Conservation (phyloP, 2,329 filamentous ascomycete genomes). For the Trichophyton mentagrophytes region DNA sequence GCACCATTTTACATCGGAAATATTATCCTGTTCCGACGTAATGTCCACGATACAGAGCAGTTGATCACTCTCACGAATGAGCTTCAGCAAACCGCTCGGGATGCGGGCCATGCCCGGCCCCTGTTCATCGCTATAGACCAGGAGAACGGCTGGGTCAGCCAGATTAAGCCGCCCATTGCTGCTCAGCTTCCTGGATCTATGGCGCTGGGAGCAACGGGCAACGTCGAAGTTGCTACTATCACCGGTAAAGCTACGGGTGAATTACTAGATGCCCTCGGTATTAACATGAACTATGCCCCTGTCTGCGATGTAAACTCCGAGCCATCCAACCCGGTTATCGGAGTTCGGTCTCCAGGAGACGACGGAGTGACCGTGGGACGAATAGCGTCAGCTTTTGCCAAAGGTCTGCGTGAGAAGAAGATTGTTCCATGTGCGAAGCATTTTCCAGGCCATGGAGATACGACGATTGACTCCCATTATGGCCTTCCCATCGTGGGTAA, state of each 20-base stretch:
- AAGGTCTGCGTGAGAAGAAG: conserved; percentile 27
- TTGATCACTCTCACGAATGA: conserved; percentile 16
- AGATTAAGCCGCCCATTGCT: conserved; percentile 30
- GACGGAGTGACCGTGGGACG: conserved; percentile 22
- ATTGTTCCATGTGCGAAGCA: conserved; percentile 35
- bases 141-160: conserved; percentile 35
- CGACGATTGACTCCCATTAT: conserved; percentile 34
- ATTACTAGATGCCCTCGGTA: conserved; percentile 27
- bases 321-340: conserved; percentile 33
- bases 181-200: conserved; percentile 33
- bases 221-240: conserved; percentile 16
- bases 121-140: conserved; percentile 36
- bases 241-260: conserved; percentile 26
- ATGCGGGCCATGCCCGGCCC: conserved; percentile 28
- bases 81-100: conserved; percentile 30
- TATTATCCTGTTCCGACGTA: conserved; percentile 32
- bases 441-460: conserved; percentile 36
- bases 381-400: conserved; percentile 29
- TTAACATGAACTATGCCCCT: conserved; percentile 37
- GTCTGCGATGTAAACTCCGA: conserved; percentile 36
- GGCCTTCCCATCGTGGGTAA: conserved; percentile 31
- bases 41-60: conserved; percentile 28
- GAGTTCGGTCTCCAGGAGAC: conserved; percentile 33
- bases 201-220: conserved; percentile 33
- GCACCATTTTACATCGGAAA: conserved; percentile 29